Conservation (phyloP, 2,329 filamentous ascomycete genomes). For the Emergomyces orientalis region DNA sequence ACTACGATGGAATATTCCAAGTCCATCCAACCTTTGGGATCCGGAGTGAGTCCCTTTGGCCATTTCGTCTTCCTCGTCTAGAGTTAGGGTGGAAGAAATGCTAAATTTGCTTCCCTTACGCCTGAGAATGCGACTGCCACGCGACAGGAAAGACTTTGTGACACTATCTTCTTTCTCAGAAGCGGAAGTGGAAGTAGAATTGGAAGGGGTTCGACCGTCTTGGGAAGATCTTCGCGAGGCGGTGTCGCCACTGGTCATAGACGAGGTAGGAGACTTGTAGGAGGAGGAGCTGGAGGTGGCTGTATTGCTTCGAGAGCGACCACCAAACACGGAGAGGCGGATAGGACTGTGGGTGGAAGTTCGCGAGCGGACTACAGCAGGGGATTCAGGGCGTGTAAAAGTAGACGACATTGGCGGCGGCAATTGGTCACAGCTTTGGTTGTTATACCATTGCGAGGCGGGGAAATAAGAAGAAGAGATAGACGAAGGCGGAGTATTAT, state of each 20-base stretch:
- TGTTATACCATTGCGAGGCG: conserved; percentile 11
- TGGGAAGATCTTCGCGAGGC: conserved; percentile 24
- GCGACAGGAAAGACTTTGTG: conserved; percentile 34
- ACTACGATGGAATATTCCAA: conserved; percentile 27
- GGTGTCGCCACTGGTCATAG: conserved; percentile 31
- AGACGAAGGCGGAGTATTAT: conserved; percentile 8
- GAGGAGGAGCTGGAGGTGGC: conserved; percentile 44
- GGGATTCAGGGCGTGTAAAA: conserved; percentile 10
- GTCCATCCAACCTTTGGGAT: conserved; percentile 23
- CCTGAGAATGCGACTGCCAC: conserved; percentile 39
- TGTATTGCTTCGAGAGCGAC: conserved; percentile 36
- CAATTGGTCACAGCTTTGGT: conserved; percentile 12
- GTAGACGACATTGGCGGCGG: conserved; percentile 13
- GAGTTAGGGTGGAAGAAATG: conserved; percentile 28
- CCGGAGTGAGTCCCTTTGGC: conserved; percentile 17
- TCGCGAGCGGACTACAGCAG: conserved; percentile 8
- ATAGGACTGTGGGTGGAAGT: conserved; percentile 29
- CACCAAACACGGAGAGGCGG: conserved; percentile 32
- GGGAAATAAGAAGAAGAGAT: conserved; percentile 6
- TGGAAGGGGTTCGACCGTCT: conserved; percentile 26
- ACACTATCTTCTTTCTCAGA: conserved; percentile 29
- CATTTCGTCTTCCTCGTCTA: conserved; percentile 34
- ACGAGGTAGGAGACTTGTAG: conserved; percentile 38
- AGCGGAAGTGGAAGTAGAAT: conserved; percentile 22
- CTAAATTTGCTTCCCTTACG: conserved; percentile 41